Evolutionary conservation across 2,329 filamentous ascomycete genomes (phyloP), one percentile per base, ranked within the genome.

Genomic region (Trichoderma koningiopsis): DNA sequence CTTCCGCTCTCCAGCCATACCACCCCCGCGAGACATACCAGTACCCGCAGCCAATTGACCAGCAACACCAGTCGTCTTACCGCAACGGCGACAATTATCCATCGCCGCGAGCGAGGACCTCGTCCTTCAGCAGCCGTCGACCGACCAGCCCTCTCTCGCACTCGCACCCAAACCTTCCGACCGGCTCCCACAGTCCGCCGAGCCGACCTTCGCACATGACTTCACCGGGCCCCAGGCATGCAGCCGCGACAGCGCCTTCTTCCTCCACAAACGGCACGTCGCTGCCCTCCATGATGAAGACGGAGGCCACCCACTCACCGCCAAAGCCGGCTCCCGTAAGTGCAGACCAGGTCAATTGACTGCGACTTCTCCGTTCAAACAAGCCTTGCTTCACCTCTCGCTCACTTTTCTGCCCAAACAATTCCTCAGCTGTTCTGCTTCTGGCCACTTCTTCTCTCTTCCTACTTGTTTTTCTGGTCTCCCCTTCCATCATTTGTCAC

Each of bases 1-100:
- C 72, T 72, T 72, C 68, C 57, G 43, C 62, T 27, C 70, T 72
- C 70, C 69, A 60, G 58, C 64, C 62, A 37, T 70, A 70, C 58
- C 76, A 87, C 85, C 77, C 79, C 75, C 85, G 82, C 76, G 86
- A 88, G 73, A 76, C 82, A 37, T 87, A 87, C 79, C 78, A 76
- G 68, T 85, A 86, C 76, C 76, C 82, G 59, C 78, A 79, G 72
- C 70, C 82, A 53, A 75, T 77, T 71, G 84, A 86, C 70, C 79
- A 83, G 55, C 80, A 76, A 69, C 79, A 83, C 58, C 79, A 76
- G 65, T 76, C 78, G 63, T 75, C 83, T 58, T 87, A 86, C 73
- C 84, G 84, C 77, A 85, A 83, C 80, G 79, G 80, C 71, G 77
- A 67, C 52, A 67, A 77, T 73, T 85, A 85, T 76, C 81, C 81